phyloP scores from a whole-genome alignment of 176 grass and related monocot species.

The Zea mays region Zm-B73-REFERENCE-NAM-5.0 NC_050097.1:26017501-26018000 shows the following conservation, averaged over 20 bases:
- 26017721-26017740: no score
- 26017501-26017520: no score
- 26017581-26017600: conserved; percentile 82
- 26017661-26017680: conserved; percentile 63
- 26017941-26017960: no score
- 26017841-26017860: not conserved
- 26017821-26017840: conserved; percentile 60
- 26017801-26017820: conserved; percentile 55
- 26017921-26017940: no score
- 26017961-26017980: no score
- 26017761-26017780: conserved; percentile 62
- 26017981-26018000: no score
- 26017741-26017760: no score
- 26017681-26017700: conserved; percentile 53
- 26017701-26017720: no score
- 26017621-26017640: conserved; percentile 63
- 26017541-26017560: conserved; percentile 77
- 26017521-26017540: conserved; percentile 9
- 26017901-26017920: no score
- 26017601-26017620: conserved; percentile 88
- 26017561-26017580: conserved; percentile 65
- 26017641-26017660: conserved; percentile 69
- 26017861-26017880: not conserved
- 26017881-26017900: no score
- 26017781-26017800: conserved; percentile 68